A percentile compares a stretch with the other conserved stretches of the same genome.
Evolutionary conservation across 306 rosid species (phyloP).

Genomic region (Dalbergia cochinchinensis): DNA sequence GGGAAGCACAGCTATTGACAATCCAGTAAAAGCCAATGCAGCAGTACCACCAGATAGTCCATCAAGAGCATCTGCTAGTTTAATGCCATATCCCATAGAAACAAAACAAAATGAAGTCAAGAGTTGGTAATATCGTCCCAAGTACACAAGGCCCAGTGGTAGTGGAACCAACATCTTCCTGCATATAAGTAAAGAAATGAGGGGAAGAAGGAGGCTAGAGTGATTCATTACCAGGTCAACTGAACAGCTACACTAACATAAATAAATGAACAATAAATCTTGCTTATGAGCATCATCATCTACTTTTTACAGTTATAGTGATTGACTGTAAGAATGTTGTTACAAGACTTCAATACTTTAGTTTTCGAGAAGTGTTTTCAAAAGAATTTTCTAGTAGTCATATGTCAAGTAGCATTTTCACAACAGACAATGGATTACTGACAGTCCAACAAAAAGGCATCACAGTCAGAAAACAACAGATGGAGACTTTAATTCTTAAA

Average conservation of each 20-base stretch:
- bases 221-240: conserved; percentile 37
- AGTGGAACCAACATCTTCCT: conserved; percentile 93
- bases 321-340: conserved; percentile 10
- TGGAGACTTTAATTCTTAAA: background rate
- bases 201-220: conserved; percentile 34
- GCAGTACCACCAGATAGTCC: conserved; percentile 96
- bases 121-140: conserved; percentile 76
- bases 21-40: conserved; percentile 92
- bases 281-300: conserved; percentile 26
- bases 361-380: background rate
- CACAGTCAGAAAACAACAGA: background rate
- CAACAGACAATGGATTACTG: conserved; percentile 6
- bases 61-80: conserved; percentile 89
- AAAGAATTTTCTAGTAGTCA: conserved; percentile 6
- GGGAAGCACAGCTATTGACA: conserved; percentile 97
- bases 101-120: conserved; percentile 86
- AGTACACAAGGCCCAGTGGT: conserved; percentile 81
- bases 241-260: conserved; percentile 16
- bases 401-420: conserved; percentile 28
- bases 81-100: conserved; percentile 90
- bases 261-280: conserved; percentile 19
- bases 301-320: conserved; percentile 14
- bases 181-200: conserved; percentile 48
- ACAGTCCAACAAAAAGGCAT: background rate
- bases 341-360: conserved; percentile 4